Base-by-base conservation (phyloP, 1,139 yeast genomes). In the Lodderomyces orthopsilosis region DNA sequence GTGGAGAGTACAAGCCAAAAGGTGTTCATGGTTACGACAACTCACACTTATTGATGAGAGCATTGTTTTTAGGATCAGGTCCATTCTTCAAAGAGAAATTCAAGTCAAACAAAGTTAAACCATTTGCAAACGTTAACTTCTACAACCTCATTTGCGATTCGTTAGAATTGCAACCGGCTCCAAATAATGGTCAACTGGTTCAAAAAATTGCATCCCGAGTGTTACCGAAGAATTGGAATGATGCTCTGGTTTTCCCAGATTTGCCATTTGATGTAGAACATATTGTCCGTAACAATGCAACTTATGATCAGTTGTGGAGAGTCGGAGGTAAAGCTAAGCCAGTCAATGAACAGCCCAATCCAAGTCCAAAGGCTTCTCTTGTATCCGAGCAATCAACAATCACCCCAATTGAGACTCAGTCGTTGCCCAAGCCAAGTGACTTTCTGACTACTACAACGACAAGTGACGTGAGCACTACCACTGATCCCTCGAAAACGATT, bases 11-110 rank as follows among this genome's bases (percentile, higher is more conserved):
- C 59, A 61, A 63, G 30, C 88, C 93, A 2, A 74, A 70, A 44
- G 96, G 96, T 4, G 85, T 85, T 0, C 95, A 88, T 59, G 97
- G 97, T 0, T 90, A 87, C 58, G 81, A 85, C 57, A 85, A 84
- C 56, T 74, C 83, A 0, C 90, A 84, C 50, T 73, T 84, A 6
- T 66, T 88, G 46, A 89, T 90, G 96, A 69, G 96, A 44, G 91
- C 96, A 0, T 56, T 87, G 12, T 91, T 91, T 58, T 56, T 88
- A 37, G 96, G 85, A 0, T 62, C 75, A 6, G 98, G 98, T 0
- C 97, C 97, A 1, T 86, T 76, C 57, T 89, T 89, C 62, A 52
- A 55, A 23, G 44, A 54, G 26, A 53, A 53, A 37, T 58, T 74
- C 37, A 44, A 46, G 2, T 52, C 57, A 9, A 57, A 58, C 46